Percentiles rank a stretch among this genome's conserved stretches.
Conservation (phyloP, 768 basidiomycete species). For the Russula griseocarnosa region DNA sequence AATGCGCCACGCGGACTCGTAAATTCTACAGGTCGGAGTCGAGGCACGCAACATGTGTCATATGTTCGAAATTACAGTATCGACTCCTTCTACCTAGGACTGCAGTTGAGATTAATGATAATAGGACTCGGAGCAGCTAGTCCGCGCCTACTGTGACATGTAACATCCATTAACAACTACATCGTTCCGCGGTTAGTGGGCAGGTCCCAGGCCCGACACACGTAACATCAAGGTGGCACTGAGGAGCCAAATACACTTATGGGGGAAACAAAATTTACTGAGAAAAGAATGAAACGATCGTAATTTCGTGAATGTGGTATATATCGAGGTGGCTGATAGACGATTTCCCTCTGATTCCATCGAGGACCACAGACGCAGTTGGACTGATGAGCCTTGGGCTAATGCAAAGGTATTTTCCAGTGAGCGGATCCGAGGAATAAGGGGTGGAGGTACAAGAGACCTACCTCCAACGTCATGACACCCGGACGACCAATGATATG, state of each 20-base stretch:
- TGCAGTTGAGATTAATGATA: constrained; percentile 8
- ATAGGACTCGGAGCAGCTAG: not conserved
- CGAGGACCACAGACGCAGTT: not conserved
- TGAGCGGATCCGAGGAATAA: not conserved
- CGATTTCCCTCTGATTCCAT: not conserved
- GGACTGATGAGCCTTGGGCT: not conserved
- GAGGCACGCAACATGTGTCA: not conserved
- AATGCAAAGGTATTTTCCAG: not conserved
- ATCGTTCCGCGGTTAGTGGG: constrained; percentile 14
- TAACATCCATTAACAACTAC: not conserved
- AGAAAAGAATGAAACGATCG: not conserved
- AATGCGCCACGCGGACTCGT: not conserved
- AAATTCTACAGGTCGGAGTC: not conserved
- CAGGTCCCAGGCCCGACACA: not conserved
- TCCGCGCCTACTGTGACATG: not conserved
- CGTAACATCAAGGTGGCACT: not conserved
- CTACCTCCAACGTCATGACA: not conserved
- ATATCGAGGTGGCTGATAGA: not conserved
- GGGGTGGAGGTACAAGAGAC: not conserved
- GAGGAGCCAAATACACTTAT: not conserved
- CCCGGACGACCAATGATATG: not conserved
- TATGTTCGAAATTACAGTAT: not conserved
- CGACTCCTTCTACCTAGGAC: not conserved
- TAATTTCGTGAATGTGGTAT: not conserved
- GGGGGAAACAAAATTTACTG: not conserved